A percentile compares a stretch with the other conserved stretches of the same genome.
These are phyloP conservation scores for Candida maris DNA, from an alignment of 805 yeast species.

Conservation along the genomic window DNA sequence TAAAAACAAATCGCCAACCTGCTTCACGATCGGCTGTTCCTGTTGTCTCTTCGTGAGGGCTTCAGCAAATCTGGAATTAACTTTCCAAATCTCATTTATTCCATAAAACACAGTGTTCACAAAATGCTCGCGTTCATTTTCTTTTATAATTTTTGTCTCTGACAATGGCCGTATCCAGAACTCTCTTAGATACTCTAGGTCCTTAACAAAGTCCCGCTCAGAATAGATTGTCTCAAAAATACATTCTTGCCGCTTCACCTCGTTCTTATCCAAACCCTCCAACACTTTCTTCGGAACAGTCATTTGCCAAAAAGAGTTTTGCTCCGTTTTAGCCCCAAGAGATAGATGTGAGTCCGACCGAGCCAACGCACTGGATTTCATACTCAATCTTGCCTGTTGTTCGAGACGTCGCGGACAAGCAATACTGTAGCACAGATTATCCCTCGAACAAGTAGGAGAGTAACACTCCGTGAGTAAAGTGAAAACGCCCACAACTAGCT, in stretches of 20 bases:
- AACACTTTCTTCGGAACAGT: conserved; percentile 79
- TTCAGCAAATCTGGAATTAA: conserved; percentile 82
- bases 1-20: conserved; percentile 82
- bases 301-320: conserved; percentile 88
- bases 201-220: conserved; percentile 93
- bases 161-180: conserved; percentile 90
- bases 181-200: conserved; percentile 87
- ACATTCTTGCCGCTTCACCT: conserved; percentile 90
- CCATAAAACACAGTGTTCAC: conserved; percentile 90
- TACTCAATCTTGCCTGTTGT: conserved; percentile 88
- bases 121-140: conserved; percentile 83
- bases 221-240: conserved; percentile 92
- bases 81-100: conserved; percentile 78
- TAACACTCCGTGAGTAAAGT: conserved; percentile 91
- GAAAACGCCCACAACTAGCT: conserved; percentile 79
- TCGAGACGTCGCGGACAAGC: conserved; percentile 95
- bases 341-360: conserved; percentile 70
- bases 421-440: conserved; percentile 84
- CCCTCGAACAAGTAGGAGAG: conserved; percentile 93
- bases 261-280: conserved; percentile 75
- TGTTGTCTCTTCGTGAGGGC: conserved; percentile 85
- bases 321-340: conserved; percentile 70
- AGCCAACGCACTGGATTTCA: conserved; percentile 80
- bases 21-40: conserved; percentile 76
- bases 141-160: conserved; percentile 83